phyloP scores from a whole-genome alignment of 371 early-diverging fungal genomes.

The Thermomucor indicae-seudaticae region DNA sequence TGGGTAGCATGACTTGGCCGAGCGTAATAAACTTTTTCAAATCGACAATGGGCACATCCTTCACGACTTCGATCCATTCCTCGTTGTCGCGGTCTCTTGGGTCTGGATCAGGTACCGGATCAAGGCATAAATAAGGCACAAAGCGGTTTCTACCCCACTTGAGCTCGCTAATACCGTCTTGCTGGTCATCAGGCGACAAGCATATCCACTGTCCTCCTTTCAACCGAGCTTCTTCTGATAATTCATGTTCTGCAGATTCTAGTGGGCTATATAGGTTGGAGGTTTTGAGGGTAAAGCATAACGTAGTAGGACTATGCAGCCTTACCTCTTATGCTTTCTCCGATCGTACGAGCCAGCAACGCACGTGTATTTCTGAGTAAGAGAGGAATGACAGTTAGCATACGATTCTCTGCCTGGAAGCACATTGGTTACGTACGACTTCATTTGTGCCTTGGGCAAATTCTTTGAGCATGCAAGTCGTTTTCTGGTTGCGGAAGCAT shows the following conservation, averaged over 20 bases:
- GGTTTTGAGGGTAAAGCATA: background rate
- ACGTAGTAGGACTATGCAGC: background rate
- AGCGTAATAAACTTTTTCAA: constrained; percentile 35
- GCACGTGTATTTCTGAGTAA: constrained; percentile 50
- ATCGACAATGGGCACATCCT: constrained; percentile 33
- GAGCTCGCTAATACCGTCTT: constrained; percentile 56
- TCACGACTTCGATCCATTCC: constrained; percentile 42
- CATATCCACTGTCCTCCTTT: constrained; percentile 50
- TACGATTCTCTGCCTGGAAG: background rate
- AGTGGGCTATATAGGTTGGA: constrained; percentile 20
- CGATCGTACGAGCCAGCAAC: constrained; percentile 56
- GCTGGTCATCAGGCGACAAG: constrained; percentile 41
- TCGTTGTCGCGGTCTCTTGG: constrained; percentile 55
- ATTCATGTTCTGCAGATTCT: constrained; percentile 54
- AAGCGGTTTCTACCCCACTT: constrained; percentile 67
- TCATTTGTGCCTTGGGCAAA: constrained; percentile 66
- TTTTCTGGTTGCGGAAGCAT: constrained; percentile 39
- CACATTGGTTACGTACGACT: constrained; percentile 30
- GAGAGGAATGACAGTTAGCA: background rate
- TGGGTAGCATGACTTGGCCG: constrained; percentile 48
- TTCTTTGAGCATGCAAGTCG: constrained; percentile 55
- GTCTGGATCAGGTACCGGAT: constrained; percentile 45
- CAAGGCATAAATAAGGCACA: constrained; percentile 55
- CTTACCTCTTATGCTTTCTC: constrained; percentile 48
- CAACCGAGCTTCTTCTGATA: constrained; percentile 62